Base-by-base conservation (phyloP, 352 stramenopile species). In the Pythium diclinum region DNA sequence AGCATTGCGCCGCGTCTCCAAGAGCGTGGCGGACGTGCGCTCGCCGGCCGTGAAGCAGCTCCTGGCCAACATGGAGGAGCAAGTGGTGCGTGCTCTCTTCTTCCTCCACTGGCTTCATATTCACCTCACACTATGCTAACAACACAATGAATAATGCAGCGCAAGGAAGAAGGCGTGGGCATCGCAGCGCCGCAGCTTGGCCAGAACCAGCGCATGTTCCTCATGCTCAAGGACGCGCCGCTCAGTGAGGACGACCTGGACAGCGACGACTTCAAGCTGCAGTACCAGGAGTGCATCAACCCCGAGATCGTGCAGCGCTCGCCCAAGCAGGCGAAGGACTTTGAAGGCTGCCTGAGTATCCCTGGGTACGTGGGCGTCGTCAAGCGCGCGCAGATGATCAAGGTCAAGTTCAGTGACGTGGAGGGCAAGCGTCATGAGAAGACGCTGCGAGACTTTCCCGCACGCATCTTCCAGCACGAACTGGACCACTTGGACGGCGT, bases 381-480 rank as follows among this genome's bases (percentile, higher is more conserved):
- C 16, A 65, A 73, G 54, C 84, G 86, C 6, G 68, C 82, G 3
- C 56, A 77, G 13, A 71, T 89, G 57, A 88, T 94, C 61, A 67
- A 77, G 19, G 86, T 94, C 52, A 68, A 83, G 66, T 94, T 81
- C 59, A 69, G 75, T 40, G 76, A 91, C 52, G 48, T 55, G 17
- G 55, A 89, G 40, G 86, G 86, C 14, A 68, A 79, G 30, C 59
- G 71, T 42, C 65, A 81, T 23, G 68, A 88, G 42, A 71, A 89
- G 63, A 89, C 79, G 17, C 61, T 94, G 59, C 61, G 56, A 5
- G 84, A 89, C 56, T 91, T 92, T 61, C 83, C 84, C n/a, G 86
- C 86, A 38, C 86, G 86, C 16, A 76, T 94, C 46, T 92, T 94
- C 62, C 85, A 94, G 71, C 85, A 94, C 61, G 85, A 94, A 55